These are phyloP conservation scores for Amauroascus verrucosus DNA, from an alignment of 2,329 filamentous ascomycete genomes.

Conservation along the genomic window DNA sequence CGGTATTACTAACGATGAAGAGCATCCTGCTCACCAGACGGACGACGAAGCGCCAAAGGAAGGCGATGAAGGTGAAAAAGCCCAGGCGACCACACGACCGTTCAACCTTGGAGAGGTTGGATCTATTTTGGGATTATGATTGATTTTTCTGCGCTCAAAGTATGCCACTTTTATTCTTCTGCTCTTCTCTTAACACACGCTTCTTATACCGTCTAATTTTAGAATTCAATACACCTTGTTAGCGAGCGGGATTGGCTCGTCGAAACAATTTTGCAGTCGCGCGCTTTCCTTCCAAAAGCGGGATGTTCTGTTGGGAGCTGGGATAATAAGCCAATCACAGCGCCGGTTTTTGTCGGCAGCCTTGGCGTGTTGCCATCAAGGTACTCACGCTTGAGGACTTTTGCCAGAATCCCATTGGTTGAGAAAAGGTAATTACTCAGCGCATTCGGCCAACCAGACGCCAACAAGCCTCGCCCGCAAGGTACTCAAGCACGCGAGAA, in stretches of 20 bases:
- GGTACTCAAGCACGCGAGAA: slow-evolving; percentile 19
- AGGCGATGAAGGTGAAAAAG: background rate
- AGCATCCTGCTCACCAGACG: too few species aligned
- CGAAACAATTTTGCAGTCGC: background rate
- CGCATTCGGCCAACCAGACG: slow-evolving; percentile 14
- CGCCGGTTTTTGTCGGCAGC: background rate
- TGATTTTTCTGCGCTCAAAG: background rate
- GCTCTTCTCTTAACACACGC: background rate
- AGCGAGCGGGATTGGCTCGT: background rate
- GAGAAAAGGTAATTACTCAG: background rate
- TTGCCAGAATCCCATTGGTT: background rate
- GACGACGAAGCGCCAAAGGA: slow-evolving; percentile 2
- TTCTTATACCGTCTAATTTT: background rate
- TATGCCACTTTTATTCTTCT: background rate
- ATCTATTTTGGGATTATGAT: slow-evolving; percentile 7
- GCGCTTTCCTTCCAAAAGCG: background rate
- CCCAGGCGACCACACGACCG: background rate
- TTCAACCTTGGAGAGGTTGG: slow-evolving; percentile 12
- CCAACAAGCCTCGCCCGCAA: slow-evolving; percentile 23
- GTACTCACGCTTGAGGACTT: slow-evolving; percentile 9
- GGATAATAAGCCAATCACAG: background rate
- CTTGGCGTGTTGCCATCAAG: slow-evolving; percentile 8
- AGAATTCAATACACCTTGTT: background rate
- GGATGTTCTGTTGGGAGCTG: background rate
- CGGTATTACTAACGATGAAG: too few species aligned